Percentiles rank a stretch among this genome's conserved stretches.
phyloP scores from a whole-genome alignment of 2,329 filamentous ascomycete genomes.

The Bipolaris oryzae region DNA sequence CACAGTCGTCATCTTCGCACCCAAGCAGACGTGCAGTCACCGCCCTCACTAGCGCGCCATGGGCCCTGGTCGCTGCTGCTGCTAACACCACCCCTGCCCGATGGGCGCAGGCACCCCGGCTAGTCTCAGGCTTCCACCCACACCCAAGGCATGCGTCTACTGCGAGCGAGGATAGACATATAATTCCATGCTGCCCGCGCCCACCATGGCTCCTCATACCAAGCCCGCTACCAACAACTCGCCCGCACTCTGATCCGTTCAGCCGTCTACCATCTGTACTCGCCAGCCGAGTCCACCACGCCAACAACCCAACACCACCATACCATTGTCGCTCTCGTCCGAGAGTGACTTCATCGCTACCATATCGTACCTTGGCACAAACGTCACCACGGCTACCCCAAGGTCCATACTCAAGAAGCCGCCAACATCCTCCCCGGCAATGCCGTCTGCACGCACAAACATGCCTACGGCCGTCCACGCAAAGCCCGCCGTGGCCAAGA shows the following conservation, averaged over 20 bases:
- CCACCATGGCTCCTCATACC: slow-evolving; percentile 28
- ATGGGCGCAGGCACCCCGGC: slow-evolving; percentile 21
- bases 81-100: slow-evolving; percentile 23
- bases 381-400: slow-evolving; percentile 40
- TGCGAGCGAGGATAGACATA: slow-evolving; percentile 40
- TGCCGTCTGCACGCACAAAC: slow-evolving; percentile 42
- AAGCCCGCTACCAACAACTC: slow-evolving; percentile 19
- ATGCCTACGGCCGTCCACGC: slow-evolving; percentile 45
- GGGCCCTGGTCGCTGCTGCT: slow-evolving; percentile 13
- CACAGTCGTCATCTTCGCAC: slow-evolving; percentile 39
- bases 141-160: slow-evolving; percentile 25
- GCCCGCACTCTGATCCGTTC: neutral
- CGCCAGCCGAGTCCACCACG: slow-evolving; percentile 15
- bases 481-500: slow-evolving; percentile 37
- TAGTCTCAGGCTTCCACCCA: slow-evolving; percentile 36
- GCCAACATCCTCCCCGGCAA: slow-evolving; percentile 30
- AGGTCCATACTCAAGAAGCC: slow-evolving; percentile 43
- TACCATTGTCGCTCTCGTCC: slow-evolving; percentile 25
- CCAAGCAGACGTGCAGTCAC: slow-evolving; percentile 24
- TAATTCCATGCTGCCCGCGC: slow-evolving; percentile 35
- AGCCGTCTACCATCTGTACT: slow-evolving; percentile 3
- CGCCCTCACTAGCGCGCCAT: slow-evolving; percentile 35
- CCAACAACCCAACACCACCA: slow-evolving; percentile 22
- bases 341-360: slow-evolving; percentile 37
- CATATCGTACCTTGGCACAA: slow-evolving; percentile 32